Evolutionary conservation across 2,329 filamentous ascomycete genomes (phyloP), one percentile per base, ranked within the genome.

Genomic region (Pezicula radicicola): DNA sequence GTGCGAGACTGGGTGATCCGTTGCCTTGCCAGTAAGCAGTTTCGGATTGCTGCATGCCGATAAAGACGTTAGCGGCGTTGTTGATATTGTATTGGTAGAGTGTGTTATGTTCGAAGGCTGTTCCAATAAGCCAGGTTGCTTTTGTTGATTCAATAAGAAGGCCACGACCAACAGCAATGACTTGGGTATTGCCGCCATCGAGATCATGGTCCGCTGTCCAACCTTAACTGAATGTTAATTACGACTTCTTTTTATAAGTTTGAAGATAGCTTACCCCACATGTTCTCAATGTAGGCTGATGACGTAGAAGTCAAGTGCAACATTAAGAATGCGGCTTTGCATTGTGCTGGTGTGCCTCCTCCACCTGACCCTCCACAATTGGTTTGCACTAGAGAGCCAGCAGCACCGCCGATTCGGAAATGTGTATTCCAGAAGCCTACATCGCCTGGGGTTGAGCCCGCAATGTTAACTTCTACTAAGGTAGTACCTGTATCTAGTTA

Each of bases 1-100:
- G 73, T 4, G 72, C 69, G 6, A 50, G 37, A 21, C 60, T 54
- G 1, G 63, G 66, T 13, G 65, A 66, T n/a, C 63, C 62, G 12
- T 55, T 50, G 3, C 66, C 69, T 66, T 89, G 86, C 69, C 79
- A 87, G 69, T 89, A 89, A 1, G 86, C 80, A 4, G 85, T 84
- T 67, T 89, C 86, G 46, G 85, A 84, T 64, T 90, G 86, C 45
- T 84, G 79, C 60, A 83, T 76, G 16, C 82, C 83, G 62, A 83
- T 78, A 65, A 79, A 85, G 49, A 88, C 69, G 61, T 88, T 78
- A 43, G 75, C 73, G 4, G 85, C 83, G 46, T 75, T 72, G 54
- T 74, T 64, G 56, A 80, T 67, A 42, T 78, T 74, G 63, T 78
- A 77, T 56, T 81, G 72, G 63, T 82, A 83, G 33, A 81, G 64